phyloP scores from a whole-genome alignment of 805 yeast genomes.

The Nakazawaea laoshanensis region DNA sequence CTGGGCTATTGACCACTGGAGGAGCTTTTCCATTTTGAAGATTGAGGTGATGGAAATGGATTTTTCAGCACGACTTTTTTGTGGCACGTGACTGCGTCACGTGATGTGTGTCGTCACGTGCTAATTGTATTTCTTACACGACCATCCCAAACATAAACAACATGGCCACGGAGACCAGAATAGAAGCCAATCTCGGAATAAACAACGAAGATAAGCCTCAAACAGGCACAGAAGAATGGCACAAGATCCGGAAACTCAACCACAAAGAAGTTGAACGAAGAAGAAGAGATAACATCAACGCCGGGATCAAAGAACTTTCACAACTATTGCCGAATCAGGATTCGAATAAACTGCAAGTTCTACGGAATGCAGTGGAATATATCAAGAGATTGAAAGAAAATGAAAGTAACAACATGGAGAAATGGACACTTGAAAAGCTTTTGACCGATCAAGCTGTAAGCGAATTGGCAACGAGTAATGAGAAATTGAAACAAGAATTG shows the following conservation, averaged over 20 bases:
- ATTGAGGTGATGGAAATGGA: not conserved
- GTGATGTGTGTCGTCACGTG: no score
- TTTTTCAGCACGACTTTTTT: not conserved
- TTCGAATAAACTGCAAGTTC: constrained; percentile 83
- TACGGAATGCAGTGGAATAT: constrained; percentile 83
- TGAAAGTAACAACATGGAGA: constrained; percentile 83
- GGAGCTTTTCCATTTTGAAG: constrained; percentile 67
- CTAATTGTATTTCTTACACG: no score
- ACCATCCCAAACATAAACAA: no score
- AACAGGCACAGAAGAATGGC: constrained; percentile 82
- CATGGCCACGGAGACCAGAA: no score
- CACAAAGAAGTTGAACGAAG: constrained; percentile 95
- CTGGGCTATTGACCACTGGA: constrained; percentile 87
- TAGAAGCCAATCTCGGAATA: no score
- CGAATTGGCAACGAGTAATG: constrained; percentile 79
- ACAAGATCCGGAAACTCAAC: constrained; percentile 71
- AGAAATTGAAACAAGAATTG: constrained; percentile 78
- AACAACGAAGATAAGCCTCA: no score
- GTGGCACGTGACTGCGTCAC: no score
- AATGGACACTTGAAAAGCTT: constrained; percentile 91
- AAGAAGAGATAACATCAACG: constrained; percentile 80
- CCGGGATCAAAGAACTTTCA: constrained; percentile 77
- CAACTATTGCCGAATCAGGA: constrained; percentile 75
- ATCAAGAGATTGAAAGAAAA: constrained; percentile 85
- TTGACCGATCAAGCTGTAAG: constrained; percentile 86